Base-by-base conservation (phyloP, 1,139 yeast species). In the Entelexis paramagnoliae region DNA sequence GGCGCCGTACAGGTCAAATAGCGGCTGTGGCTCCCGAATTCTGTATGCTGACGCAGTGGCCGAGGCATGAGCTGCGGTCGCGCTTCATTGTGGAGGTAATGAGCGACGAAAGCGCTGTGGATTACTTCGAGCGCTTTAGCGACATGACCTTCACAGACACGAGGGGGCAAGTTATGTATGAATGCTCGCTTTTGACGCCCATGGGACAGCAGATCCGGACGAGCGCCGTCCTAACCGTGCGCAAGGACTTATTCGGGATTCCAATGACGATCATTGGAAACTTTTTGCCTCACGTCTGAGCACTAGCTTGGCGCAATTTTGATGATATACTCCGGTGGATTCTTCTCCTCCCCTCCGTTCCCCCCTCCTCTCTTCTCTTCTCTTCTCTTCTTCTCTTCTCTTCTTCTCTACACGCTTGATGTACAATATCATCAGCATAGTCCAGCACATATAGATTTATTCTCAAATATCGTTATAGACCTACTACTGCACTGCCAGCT, bases 251-350 rank as follows among this genome's bases (percentile, higher is more conserved):
- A 49, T 89, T 88, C 68, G 95, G 88, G 62, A 80, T 88, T 51
- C 96, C 97, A 16, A 83, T 91, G 89, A 89, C 89, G 95, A 83
- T 91, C 41, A 78, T 91, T 40, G 97, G 96, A 28, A 91, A 87
- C 63, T 91, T 89, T 64, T 70, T 89, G 61, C 48, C 38, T 96
- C 96, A 42, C 29, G 46, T 42, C 14, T 42, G 20, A 16, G 10
- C 8, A 5, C 10, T 5, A 26, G 10, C 24, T 17, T 2, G 41
- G 13, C 40, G 4, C 40, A 36, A 20, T 20, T 20, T 20, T 36
- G 41, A 26, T 14, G 41, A 10, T 24, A 20, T 24, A 16, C 10
- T 19, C 10, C 20, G 4, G 24, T 35, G 39, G 24, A 17, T 20
- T 35, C 17, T 20, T 19, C 24, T 16, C n/a, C n/a, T n/a, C n/a